Percentiles rank a stretch among this genome's conserved stretches.
Evolutionary conservation across 805 yeast genomes (phyloP).

Genomic region (Metschnikowia dekortorum): DNA sequence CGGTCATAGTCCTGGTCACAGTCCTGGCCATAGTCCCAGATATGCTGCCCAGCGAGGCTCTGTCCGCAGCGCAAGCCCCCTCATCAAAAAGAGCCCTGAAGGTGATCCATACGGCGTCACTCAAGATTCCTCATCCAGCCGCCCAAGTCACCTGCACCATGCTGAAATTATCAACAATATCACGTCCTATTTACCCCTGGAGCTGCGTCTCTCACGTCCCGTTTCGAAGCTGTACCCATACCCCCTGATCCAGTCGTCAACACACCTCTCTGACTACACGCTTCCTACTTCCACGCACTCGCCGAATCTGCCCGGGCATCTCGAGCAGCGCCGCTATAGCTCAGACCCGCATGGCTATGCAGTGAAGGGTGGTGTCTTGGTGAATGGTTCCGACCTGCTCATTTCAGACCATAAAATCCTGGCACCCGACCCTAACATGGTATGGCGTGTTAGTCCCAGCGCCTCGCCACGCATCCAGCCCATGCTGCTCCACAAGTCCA

Average conservation of each 20-base stretch:
- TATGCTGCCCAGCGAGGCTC: too few species aligned
- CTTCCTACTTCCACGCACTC: conserved; percentile 1
- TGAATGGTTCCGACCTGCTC: neutral
- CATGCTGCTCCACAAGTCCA: neutral
- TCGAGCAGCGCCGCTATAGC: neutral
- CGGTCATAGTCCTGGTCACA: too few species aligned
- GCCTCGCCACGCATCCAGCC: neutral
- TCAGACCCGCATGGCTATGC: neutral
- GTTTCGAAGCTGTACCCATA: neutral
- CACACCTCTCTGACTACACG: neutral
- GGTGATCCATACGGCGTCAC: too few species aligned
- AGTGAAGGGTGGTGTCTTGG: neutral
- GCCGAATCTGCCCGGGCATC: neutral
- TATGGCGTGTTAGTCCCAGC: too few species aligned
- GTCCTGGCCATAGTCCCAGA: too few species aligned
- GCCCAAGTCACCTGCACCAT: too few species aligned
- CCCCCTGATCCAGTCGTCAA: conserved; percentile 2
- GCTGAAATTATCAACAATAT: neutral
- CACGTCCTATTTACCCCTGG: conserved; percentile 5
- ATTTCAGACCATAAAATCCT: neutral
- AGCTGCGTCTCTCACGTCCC: neutral
- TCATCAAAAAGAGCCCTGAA: too few species aligned
- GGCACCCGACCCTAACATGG: too few species aligned
- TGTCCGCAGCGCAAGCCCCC: too few species aligned
- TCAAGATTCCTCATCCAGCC: too few species aligned